These are phyloP conservation scores for Phytophthora litchii DNA, from an alignment of 352 stramenopile species.

Conservation along the genomic window DNA sequence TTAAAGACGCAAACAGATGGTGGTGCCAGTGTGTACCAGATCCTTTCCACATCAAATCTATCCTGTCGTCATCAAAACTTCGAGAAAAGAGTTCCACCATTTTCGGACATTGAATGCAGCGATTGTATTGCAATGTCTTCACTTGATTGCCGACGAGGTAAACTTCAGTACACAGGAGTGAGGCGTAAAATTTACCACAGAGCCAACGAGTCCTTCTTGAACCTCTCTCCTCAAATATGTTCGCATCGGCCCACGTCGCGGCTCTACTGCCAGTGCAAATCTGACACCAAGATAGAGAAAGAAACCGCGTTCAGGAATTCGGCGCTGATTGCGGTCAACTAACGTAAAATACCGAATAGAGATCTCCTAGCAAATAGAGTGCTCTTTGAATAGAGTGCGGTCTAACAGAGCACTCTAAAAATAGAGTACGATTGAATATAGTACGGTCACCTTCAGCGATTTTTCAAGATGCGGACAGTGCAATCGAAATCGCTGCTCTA, in stretches of 20 bases:
- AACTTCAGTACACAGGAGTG: slow-evolving; percentile 3
- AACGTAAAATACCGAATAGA: too few species aligned
- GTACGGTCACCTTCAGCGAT: too few species aligned
- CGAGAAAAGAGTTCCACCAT: slow-evolving; percentile 15
- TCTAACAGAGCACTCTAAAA: too few species aligned
- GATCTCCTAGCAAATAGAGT: too few species aligned
- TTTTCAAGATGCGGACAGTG: too few species aligned
- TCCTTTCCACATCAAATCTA: slow-evolving; percentile 1
- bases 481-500: too few species aligned
- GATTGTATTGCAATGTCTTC: not conserved
- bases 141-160: not conserved
- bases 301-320: slow-evolving; percentile 3
- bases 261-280: not conserved
- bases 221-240: slow-evolving; percentile 2
- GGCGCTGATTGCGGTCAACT: not conserved
- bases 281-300: slow-evolving; percentile 6
- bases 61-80: slow-evolving; percentile 10
- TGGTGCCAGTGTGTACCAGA: slow-evolving; percentile 6
- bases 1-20: not conserved
- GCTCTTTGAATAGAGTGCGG: too few species aligned
- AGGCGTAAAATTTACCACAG: not conserved
- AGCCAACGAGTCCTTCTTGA: slow-evolving; percentile 2
- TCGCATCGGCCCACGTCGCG: not conserved
- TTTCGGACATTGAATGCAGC: slow-evolving; percentile 1
- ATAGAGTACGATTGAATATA: too few species aligned